Evolutionary conservation across 2,329 filamentous ascomycete genomes (phyloP).

Genomic region (Alternaria angustiovoidea): DNA sequence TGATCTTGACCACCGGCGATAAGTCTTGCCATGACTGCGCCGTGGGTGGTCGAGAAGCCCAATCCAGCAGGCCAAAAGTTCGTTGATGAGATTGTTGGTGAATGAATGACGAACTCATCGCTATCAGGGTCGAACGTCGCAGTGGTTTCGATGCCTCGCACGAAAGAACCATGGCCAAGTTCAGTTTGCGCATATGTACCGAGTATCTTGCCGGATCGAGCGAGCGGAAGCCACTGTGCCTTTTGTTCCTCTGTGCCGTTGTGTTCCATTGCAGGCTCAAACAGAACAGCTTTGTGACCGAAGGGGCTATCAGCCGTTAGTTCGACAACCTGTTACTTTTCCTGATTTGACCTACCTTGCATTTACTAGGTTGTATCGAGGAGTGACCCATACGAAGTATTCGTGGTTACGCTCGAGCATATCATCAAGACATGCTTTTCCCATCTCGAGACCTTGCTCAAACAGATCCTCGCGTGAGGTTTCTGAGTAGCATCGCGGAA

Average conservation of each 20-base stretch:
- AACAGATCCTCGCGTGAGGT: conserved; percentile 35
- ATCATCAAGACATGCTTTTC: conserved; percentile 35
- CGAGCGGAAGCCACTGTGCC: conserved; percentile 50
- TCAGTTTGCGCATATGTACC: conserved; percentile 59
- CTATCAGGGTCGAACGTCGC: conserved; percentile 55
- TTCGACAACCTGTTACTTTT: too few relatives aligned
- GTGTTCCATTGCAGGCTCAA: conserved; percentile 49
- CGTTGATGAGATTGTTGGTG: conserved; percentile 52
- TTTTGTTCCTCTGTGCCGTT: conserved; percentile 53
- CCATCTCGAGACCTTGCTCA: conserved; percentile 30
- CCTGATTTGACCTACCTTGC: conserved; percentile 10
- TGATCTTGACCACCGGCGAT: conserved; percentile 48
- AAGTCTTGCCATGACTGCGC: conserved; percentile 59
- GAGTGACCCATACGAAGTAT: conserved; percentile 29
- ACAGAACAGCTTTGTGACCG: conserved; percentile 16
- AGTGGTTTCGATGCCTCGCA: conserved; percentile 57
- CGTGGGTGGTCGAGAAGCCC: conserved; percentile 27
- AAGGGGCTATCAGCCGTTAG: conserved; percentile 22
- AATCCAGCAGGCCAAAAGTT: conserved; percentile 32
- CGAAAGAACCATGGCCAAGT: conserved; percentile 61
- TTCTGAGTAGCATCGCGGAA: conserved; percentile 35
- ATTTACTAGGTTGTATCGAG: conserved; percentile 21
- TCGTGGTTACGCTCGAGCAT: conserved; percentile 26
- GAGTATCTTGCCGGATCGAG: conserved; percentile 53
- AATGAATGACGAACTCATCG: conserved; percentile 58